Conservation (phyloP, 202 grass and related monocot genomes). For the Panicum virgatum region DNA sequence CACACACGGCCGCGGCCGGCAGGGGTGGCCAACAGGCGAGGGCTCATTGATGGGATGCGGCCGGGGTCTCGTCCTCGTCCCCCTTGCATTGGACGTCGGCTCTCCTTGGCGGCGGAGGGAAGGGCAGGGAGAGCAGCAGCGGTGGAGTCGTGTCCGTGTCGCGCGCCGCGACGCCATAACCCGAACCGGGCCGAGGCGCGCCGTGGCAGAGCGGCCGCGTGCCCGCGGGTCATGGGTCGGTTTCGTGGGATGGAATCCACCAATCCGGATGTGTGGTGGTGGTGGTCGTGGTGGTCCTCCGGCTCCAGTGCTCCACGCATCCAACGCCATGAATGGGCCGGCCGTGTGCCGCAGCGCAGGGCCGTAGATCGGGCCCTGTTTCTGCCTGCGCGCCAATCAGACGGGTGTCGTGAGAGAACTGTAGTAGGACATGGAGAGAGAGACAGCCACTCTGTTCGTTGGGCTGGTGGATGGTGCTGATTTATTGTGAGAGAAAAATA, state of each 20-base stretch:
- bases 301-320: background rate
- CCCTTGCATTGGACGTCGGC: no score
- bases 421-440: background rate
- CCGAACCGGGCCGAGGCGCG: background rate
- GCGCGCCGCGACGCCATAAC: background rate
- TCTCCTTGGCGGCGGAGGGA: background rate
- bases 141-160: background rate
- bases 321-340: background rate
- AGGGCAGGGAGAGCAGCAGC: no score
- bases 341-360: background rate
- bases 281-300: no score
- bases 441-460: no score
- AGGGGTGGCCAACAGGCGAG: no score
- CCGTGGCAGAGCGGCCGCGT: background rate
- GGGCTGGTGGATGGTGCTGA: no score
- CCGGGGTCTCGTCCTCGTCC: no score
- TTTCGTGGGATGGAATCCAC: no score
- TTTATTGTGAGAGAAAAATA: no score
- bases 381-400: background rate
- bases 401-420: background rate
- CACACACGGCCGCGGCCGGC: no score
- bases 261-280: background rate
- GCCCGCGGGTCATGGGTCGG: background rate
- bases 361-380: background rate
- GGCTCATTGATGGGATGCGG: background rate